Evolutionary conservation across 306 rosid species (phyloP), one percentile per base, ranked within the genome.

Genomic region (Rosa persica): DNA sequence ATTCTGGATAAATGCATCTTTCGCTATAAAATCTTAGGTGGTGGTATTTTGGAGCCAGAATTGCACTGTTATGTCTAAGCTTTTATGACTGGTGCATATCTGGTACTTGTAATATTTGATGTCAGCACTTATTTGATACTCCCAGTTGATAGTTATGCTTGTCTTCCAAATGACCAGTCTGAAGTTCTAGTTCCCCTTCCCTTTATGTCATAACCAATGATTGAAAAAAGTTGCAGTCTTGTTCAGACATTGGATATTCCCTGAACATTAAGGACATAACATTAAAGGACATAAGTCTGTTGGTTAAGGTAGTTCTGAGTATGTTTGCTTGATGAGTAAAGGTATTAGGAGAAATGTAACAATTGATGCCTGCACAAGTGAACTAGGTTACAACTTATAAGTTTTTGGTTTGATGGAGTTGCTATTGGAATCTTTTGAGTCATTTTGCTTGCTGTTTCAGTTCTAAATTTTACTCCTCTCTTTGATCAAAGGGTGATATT

Each of bases 401-500:
- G 36, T 34, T 62, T 25, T 30, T 62, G 68, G n/a, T 27, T 61
- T 61, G 40, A 13, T 61, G 1, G 43, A 1, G 20, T 62, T 36
- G 43, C 25, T 52, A 11, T 52, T 17, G n/a, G 60, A 52, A 64
- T 69, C 55, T 22, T 30, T 11, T 60, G 36, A 42, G 17, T 13
- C 19, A 13, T 70, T 25, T 4, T 46, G 6, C 58, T 70, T 17
- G 23, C 23, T 10, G 20, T 40, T 58, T 60, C 17, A 4, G 51
- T 22, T 51, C 49, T 73, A 39, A 20, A 52, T 27, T n/a, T 19
- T 74, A 36, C 39, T 30, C 68, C 13, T 17, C 23, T 66, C 25
- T 66, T 84, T 61, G 78, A 60, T 75, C 1, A 52, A 75, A 95
- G 99, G 99, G 99, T 70, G 99, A 95, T 82, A 84, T 91, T 79